These are phyloP conservation scores for Kluyveromyces starmeri DNA, from an alignment of 805 yeast species.

Conservation along the genomic window DNA sequence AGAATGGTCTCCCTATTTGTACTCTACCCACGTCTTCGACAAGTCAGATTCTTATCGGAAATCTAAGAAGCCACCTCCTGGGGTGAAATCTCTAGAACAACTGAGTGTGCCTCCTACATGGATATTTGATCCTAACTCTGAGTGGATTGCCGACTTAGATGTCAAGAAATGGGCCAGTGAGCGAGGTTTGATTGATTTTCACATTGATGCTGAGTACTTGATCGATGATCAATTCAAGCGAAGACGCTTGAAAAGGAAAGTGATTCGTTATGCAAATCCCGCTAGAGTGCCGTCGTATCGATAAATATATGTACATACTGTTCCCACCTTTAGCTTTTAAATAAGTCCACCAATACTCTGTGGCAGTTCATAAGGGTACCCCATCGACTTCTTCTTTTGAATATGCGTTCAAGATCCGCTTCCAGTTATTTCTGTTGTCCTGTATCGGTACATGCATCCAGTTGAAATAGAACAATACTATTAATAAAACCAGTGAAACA, in stretches of 20 bases:
- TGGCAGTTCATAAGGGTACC: slow-evolving; percentile 62
- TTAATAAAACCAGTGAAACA: slow-evolving; percentile 44
- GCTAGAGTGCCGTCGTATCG: slow-evolving; percentile 25
- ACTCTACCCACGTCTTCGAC: slow-evolving; percentile 49
- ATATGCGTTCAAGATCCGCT: slow-evolving; percentile 43
- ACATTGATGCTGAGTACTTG: slow-evolving; percentile 43
- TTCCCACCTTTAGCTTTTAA: background rate
- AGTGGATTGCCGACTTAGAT: slow-evolving; percentile 58
- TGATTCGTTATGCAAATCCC: slow-evolving; percentile 38
- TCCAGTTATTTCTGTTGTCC: slow-evolving; percentile 60
- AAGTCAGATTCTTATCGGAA: slow-evolving; percentile 36
- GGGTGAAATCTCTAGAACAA: slow-evolving; percentile 44
- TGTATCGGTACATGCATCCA: slow-evolving; percentile 60
- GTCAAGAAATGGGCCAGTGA: slow-evolving; percentile 45
- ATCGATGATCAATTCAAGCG: slow-evolving; percentile 44
- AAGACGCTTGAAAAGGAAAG: slow-evolving; percentile 46
- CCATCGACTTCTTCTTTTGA: slow-evolving; percentile 72
- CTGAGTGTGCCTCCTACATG: slow-evolving; percentile 65
- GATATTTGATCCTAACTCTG: slow-evolving; percentile 51
- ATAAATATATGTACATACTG: slow-evolving; percentile 1
- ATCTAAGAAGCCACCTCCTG: slow-evolving; percentile 54
- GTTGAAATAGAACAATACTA: slow-evolving; percentile 46
- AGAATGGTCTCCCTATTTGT: slow-evolving; percentile 54
- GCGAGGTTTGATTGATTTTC: slow-evolving; percentile 30
- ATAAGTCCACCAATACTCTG: background rate